phyloP scores from a whole-genome alignment of 2,329 filamentous ascomycete species.

The Colletotrichum sp. region DNA sequence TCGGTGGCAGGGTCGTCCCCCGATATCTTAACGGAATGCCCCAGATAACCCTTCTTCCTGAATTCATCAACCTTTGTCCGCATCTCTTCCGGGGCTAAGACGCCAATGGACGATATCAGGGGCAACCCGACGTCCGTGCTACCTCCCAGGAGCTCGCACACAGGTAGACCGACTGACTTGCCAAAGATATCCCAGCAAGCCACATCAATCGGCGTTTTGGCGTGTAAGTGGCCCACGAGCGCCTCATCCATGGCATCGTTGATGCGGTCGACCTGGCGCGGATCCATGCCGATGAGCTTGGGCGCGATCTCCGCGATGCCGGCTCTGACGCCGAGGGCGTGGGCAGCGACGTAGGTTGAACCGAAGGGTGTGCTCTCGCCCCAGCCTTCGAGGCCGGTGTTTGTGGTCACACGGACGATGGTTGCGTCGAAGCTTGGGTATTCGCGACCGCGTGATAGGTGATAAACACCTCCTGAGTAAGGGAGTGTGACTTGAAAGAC shows the following conservation, averaged over 20 bases:
- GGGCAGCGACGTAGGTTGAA: neutral
- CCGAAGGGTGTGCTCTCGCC: neutral
- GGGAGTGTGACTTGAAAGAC: neutral
- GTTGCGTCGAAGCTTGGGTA: neutral
- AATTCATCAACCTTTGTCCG: neutral
- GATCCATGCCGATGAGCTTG: neutral
- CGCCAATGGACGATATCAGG: neutral
- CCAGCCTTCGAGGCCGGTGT: neutral
- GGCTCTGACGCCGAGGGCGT: neutral
- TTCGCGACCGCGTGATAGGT: neutral
- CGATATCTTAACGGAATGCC: neutral
- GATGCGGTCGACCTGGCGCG: neutral
- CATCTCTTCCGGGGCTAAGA: neutral
- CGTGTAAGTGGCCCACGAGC: neutral
- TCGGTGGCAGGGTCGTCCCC: neutral
- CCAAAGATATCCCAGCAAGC: neutral
- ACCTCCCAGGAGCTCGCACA: neutral
- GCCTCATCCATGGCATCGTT: neutral
- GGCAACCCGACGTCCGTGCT: neutral
- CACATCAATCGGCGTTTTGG: neutral
- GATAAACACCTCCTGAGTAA: neutral
- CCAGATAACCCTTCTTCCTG: neutral
- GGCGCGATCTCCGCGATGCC: neutral
- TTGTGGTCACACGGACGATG: neutral
- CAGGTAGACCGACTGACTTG: neutral